Evolutionary conservation across 2,329 filamentous ascomycete species (phyloP), one percentile per base, ranked within the genome.

Genomic region (Fusarium sp.): DNA sequence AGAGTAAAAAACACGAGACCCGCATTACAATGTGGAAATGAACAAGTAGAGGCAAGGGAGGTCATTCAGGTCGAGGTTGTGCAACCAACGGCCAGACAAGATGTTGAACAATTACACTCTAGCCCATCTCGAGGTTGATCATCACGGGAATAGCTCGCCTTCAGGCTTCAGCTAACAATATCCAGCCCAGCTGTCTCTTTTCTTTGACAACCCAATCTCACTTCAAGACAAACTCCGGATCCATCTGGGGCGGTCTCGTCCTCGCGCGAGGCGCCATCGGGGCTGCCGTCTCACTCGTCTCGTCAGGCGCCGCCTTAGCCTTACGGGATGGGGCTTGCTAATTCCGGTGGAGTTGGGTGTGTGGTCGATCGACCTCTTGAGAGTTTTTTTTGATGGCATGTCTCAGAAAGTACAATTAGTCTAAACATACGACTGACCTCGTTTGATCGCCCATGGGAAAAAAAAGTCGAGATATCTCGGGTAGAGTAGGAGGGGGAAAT

Each of bases 231-330:
- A 52, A 30, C 48, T 66, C 61, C 34, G 68, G 72, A 70, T 70
- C 52, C 59, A 73, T 73, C 62, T 75, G 37, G 66, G 62, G 59
- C 48, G n/a, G 52, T 41, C 59, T 72, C 43, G 72, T 45, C 58
- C 58, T 30, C 37, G 23, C 27, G 27, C 37, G 39, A 56, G 45
- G 72, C 59, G 71, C 59, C 37, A 48, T 57, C 71, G 71, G 64
- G 73, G 56, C 39, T 68, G 54, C 71, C 67, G 56, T 32, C 39
- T 68, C 32, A 54, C 67, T 64, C 54, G 14, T 41, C 54, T 39
- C 32, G 16, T 30, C 61, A 66, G 56, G 56, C 32, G 60, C 45
- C 34, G 45, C 23, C 30, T 16, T 48, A 61, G 16, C 32, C 32
- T 64, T 32, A n/a, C 63, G 56, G 57, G 54, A 66, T 64, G 59